Base-by-base conservation (phyloP, 192 early-diverging fungal species). In the Coemansia sp. region DNA sequence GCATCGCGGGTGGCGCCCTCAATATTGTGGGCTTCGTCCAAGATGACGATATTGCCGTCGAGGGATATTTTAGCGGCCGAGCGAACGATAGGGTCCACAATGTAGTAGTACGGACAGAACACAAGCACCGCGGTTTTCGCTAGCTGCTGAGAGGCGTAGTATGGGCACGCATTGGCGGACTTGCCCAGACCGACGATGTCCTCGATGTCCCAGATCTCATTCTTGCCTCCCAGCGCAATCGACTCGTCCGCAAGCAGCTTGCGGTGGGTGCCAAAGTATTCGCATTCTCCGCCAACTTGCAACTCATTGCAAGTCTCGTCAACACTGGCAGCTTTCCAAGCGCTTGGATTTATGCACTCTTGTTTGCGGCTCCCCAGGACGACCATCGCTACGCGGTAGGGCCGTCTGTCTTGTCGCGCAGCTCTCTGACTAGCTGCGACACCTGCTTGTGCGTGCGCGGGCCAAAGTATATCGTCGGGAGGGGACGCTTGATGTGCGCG, bases 41-140 rank as follows among this genome's bases (percentile, higher is more conserved):
- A 45, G 14, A 90, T 89, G 12, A 90, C 77, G 18, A 90, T 62
- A 16, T 57, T 75, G 49, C 67, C 67, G 10, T 73, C 70, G 12
- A 88, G 72, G 4, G 75, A 58, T 34, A 90, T 88, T 10, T 75
- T 78, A 10, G 81, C 62, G 18, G 78, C 68, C 24, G 66, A 51
- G 30, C 89, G 73, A 35, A 90, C 85, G 0, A 68, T 55, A 0
- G 89, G 89, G 61, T 88, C 87, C 49, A 90, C 67, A 1, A 90
- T 73, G 39, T 90, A 90, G 48, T 89, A 88, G 63, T 90, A 90
- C 0, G 89, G 89, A 38, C 87, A 88, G 60, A 90, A 89, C 6
- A 90, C 69, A 14, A 90, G 61, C 4, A 87, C 85, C 7, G 88
- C 88, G 5, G 34, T 45, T 7, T 64, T 72, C 7, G 83, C 65